Conservation (phyloP, 176 grass and related monocot species). For the Juncus inflexus region DNA sequence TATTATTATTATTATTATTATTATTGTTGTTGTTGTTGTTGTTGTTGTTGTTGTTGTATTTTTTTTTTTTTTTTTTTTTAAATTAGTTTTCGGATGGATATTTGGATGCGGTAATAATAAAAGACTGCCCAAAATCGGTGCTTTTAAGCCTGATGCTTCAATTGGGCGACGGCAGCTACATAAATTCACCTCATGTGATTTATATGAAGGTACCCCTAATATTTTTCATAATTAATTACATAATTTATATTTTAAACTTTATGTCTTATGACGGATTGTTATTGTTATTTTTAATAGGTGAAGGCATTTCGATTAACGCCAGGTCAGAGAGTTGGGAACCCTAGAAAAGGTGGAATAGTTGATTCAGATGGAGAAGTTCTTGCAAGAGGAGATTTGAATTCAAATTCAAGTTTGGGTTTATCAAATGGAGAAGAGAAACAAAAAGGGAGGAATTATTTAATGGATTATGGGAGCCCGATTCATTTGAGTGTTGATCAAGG, state of each 20-base stretch:
- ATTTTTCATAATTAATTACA: neutral
- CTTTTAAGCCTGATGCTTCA: constrained; percentile 49
- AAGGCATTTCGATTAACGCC: constrained; percentile 75
- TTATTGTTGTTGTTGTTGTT: neutral
- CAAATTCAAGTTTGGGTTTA: neutral
- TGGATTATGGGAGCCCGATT: constrained; percentile 72
- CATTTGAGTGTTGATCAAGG: constrained; percentile 74
- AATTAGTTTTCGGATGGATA: constrained; percentile 89
- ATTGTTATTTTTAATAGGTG: constrained; percentile 43
- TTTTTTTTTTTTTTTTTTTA: constrained; percentile 1
- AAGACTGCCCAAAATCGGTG: constrained; percentile 64
- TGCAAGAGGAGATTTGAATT: constrained; percentile 48
- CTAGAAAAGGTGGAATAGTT: constrained; percentile 64
- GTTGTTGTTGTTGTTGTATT: neutral
- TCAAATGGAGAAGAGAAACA: constrained; percentile 8
- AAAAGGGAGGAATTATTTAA: constrained; percentile 40
- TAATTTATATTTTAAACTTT: too few relatives aligned
- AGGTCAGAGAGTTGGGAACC: constrained; percentile 51
- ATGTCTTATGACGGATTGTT: neutral
- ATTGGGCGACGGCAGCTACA: constrained; percentile 62
- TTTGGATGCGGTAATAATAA: constrained; percentile 85
- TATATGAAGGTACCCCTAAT: constrained; percentile 66
- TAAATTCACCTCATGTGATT: constrained; percentile 64
- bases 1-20: neutral
- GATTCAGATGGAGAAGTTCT: constrained; percentile 85